Evolutionary conservation across 164 flowering plant species (phyloP), one percentile per base, ranked within the genome.

Genomic region (Aristolochia contorta): DNA sequence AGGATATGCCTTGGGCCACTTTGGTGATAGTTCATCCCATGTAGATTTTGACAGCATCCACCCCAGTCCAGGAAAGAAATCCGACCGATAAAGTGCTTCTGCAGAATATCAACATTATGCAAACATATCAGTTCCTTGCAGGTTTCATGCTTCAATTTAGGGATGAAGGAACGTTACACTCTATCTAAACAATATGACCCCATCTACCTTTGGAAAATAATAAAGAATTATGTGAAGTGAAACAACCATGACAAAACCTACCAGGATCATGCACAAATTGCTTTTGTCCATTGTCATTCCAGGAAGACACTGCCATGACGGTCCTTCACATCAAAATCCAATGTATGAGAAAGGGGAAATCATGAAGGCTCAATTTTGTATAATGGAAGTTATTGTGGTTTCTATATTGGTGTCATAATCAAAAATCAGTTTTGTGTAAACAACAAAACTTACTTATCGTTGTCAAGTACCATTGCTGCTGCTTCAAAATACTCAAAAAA

Each of bases 1-100:
- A 93, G 98, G 98, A 90, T 93, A 93, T 93, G 98, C 97, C 72
- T 85, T 91, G 7, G 96, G 97, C 99, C 97, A 94, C 76, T 94
- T 94, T 54, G 96, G 97, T 30, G 99, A 94, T 57, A 94, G 75
- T 69, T 94, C 99, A 77, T 86, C 84, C 99, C 99, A 94, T 45
- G 71, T 82, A 41, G 85, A 68, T 73, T 66, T 88, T 37, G 89
- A 67, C 51, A 94, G 80, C 97, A 94, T 94, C 99, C 99, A 94
- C 54, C 99, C 96, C 67, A 91, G 97, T 61, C 99, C 99, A 69
- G 96, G 99, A 65, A 94, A 94, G 73, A 94, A 94, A 75, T 94
- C 99, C 54, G 97, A 94, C 18, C 96, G 91, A 66, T 88, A 91
- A 58, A 91, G 95, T 64, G 64, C 74, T 79, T 86, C 99, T 93